These are phyloP conservation scores for Plasmodium gallinaceum DNA, from an alignment of 169 alveolate species.

Conservation along the genomic window DNA sequence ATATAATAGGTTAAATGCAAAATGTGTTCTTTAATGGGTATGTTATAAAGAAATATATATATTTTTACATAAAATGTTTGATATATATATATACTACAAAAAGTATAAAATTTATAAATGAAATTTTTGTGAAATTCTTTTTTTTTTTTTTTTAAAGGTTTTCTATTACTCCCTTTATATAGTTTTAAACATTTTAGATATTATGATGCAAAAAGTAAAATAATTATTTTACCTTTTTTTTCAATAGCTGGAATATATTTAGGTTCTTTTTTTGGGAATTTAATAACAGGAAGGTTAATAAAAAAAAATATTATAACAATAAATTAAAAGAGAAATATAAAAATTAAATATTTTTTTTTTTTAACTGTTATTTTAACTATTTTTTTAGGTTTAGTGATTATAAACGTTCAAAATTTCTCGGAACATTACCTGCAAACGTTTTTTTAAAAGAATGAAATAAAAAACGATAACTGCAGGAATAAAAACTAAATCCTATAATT, in stretches of 20 bases:
- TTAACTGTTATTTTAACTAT: not conserved
- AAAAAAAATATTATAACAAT: no score
- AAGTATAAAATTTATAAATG: not conserved
- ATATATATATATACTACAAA: not conserved
- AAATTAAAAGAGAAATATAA: no score
- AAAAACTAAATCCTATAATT: no score
- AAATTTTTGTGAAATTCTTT: not conserved
- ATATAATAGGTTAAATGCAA: slow-evolving; percentile 8
- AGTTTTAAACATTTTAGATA: slow-evolving; percentile 29
- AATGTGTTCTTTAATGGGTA: not conserved
- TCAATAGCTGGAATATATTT: slow-evolving; percentile 54
- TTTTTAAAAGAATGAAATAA: slow-evolving; percentile 28
- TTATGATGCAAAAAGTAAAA: slow-evolving; percentile 53
- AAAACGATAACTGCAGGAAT: not conserved
- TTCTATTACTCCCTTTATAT: slow-evolving; percentile 34
- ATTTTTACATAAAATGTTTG: not conserved
- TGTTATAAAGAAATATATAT: not conserved
- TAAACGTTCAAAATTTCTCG: slow-evolving; percentile 52
- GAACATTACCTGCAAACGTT: slow-evolving; percentile 73
- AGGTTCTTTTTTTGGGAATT: slow-evolving; percentile 46
- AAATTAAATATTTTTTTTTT: not conserved
- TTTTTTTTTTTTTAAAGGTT: slow-evolving; percentile 21
- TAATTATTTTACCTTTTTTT: slow-evolving; percentile 42
- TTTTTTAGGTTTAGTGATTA: slow-evolving; percentile 43
- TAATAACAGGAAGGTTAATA: slow-evolving; percentile 50